Base-by-base conservation (phyloP, 352 stramenopile genomes). In the Phytophthora megakarya region DNA sequence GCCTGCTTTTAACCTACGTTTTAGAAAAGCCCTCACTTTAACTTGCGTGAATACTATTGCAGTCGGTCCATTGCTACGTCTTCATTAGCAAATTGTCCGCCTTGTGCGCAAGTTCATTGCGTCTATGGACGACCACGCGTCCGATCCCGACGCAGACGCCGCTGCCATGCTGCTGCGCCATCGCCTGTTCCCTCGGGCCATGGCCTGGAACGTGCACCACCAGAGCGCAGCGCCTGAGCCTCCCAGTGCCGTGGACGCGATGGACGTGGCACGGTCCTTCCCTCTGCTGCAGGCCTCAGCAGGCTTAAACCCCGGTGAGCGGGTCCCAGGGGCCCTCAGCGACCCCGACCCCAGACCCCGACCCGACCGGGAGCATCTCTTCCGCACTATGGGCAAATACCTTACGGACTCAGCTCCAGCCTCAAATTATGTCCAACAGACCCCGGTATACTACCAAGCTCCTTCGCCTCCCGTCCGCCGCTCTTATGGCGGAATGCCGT, bases 101-200 rank as follows among this genome's bases (percentile, higher is more conserved):
- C 45, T 39, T 21, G 5, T n/a, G 2, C 28, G n/a, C 61, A 65
- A 67, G 30, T 51, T 23, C 35, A 43, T 13, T 28, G 15, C 23
- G 18, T 11, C 12, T 9, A 67, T 67, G 57, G 39, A 13, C 23
- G 22, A 67, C 28, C 37, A 12, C 21, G 45, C 19, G 15, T 47
- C 40, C 28, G 38, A 56, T 35, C 22, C 52, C 2, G 64, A 55
- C 13, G 67, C 61, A 42, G 63, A 73, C 47, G 54, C 58, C 23
- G 63, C 66, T 13, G 52, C 56, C 26, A 57, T 78, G 42, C 61
- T 79, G 52, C 70, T 88, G 63, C 76, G 75, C 49, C 80, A 88
- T 55, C 80, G 80, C 9, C 58, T 88, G 39, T 88, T 88, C 65
- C 80, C 80, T 13, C 75, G 80, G 18, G 80, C 76, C 37, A 88